These are phyloP conservation scores for Colletotrichum caudatum DNA, from an alignment of 2,329 filamentous ascomycete species.

Conservation along the genomic window DNA sequence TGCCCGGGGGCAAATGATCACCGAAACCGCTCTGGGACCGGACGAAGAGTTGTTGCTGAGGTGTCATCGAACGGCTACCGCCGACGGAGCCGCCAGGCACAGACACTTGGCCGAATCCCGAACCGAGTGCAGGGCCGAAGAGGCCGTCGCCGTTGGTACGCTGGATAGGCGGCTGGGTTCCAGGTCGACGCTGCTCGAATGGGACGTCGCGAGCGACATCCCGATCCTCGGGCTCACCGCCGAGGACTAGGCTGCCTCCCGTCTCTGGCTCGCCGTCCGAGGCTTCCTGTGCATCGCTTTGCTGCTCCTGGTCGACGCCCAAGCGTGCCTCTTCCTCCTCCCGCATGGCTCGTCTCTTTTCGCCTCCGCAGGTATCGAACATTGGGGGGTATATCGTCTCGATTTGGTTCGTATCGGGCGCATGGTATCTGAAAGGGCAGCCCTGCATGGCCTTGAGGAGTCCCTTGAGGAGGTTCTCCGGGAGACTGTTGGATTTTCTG, in stretches of 20 bases:
- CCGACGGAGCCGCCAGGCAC: slow-evolving; percentile 67
- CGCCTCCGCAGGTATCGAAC: slow-evolving; percentile 85
- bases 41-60: slow-evolving; percentile 80
- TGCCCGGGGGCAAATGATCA: slow-evolving; percentile 71
- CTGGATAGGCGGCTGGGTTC: slow-evolving; percentile 83
- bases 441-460: slow-evolving; percentile 54
- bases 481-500: slow-evolving; percentile 31
- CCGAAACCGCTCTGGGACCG: slow-evolving; percentile 71
- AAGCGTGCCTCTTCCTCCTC: slow-evolving; percentile 74
- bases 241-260: slow-evolving; percentile 86
- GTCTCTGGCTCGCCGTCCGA: slow-evolving; percentile 84
- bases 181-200: slow-evolving; percentile 71
- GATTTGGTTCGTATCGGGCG: slow-evolving; percentile 41
- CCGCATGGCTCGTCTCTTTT: slow-evolving; percentile 81
- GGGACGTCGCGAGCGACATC: slow-evolving; percentile 65
- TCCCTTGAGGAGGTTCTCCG: slow-evolving; percentile 48
- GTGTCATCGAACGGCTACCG: slow-evolving; percentile 80
- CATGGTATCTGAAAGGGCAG: slow-evolving; percentile 50
- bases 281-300: slow-evolving; percentile 57
- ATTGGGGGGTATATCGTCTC: slow-evolving; percentile 70
- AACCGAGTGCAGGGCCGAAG: slow-evolving; percentile 65
- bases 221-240: slow-evolving; percentile 90
- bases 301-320: slow-evolving; percentile 62
- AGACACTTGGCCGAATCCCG: slow-evolving; percentile 61
- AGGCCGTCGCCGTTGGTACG: slow-evolving; percentile 66